Evolutionary conservation across 768 basidiomycete genomes (phyloP), one percentile per base, ranked within the genome.

Genomic region (Tubosaeta sp.): DNA sequence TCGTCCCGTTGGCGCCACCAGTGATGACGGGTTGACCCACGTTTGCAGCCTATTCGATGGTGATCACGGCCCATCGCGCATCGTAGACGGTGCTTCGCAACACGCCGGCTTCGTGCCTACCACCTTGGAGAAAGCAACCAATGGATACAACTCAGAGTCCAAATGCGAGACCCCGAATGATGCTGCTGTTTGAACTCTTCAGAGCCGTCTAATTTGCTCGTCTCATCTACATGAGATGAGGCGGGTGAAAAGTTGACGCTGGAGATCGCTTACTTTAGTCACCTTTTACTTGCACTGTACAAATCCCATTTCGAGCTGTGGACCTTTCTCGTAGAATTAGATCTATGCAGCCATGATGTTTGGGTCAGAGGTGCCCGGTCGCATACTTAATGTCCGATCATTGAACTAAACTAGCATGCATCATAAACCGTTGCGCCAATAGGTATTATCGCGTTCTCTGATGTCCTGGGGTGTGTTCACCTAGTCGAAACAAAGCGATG

Each of bases 401-500:
- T n/a, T n/a, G n/a, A n/a, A n/a, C n/a, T n/a, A n/a, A n/a, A n/a
- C n/a, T n/a, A n/a, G n/a, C n/a, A n/a, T n/a, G n/a, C n/a, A n/a
- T n/a, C n/a, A n/a, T n/a, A 66, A 35, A 5, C 41, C 11, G 35
- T 55, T 16, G 0, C 19, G 4, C 63, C 66, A 0, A 22, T 53
- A 18, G 56, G 63, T 65, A 52, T 14, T 13, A 31, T 18, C 66
- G 67, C 13, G 71, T 73, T 70, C 2, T 25, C 4, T 34, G 4
- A 18, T 13, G 0, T 8, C 6, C 14, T 32, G 18, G 6, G 7
- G 13, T 36, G 13, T 16, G 13, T 34, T 58, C 16, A 54, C 34
- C 1, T 8, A 18, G 10, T 2, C 6, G 25, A 24, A 27, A 39
- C 8, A 43, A 38, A 61, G 62, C 31, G 3, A 13, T 57, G 12